A percentile compares a stretch with the other conserved stretches of the same genome.
These are phyloP conservation scores for Colletotrichum sp. DNA, from an alignment of 2,329 filamentous ascomycete genomes.

Conservation along the genomic window DNA sequence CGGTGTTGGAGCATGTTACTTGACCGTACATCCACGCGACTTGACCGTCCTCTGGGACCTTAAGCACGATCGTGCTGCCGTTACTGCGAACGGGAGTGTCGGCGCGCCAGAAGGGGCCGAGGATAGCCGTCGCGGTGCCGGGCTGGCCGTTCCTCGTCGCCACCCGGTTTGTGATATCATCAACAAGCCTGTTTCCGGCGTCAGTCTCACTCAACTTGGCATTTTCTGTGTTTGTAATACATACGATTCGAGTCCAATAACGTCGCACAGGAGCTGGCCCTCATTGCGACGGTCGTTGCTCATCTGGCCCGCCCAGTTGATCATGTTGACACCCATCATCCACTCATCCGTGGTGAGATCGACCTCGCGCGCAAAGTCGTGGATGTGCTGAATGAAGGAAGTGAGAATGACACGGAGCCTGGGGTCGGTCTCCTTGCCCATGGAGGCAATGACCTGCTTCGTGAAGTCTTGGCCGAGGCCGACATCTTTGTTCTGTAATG, in stretches of 20 bases:
- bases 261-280: constrained; percentile 73
- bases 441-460: constrained; percentile 72
- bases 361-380: constrained; percentile 82
- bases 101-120: constrained; percentile 84
- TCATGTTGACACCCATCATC: constrained; percentile 70
- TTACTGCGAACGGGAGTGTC: constrained; percentile 74
- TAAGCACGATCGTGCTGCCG: constrained; percentile 68
- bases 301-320: constrained; percentile 69
- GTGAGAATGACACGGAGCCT: constrained; percentile 72
- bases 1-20: constrained; percentile 61
- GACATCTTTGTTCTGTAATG: constrained; percentile 7
- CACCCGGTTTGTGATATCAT: constrained; percentile 79
- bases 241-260: constrained; percentile 74
- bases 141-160: constrained; percentile 47
- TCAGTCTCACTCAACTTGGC: background rate
- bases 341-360: constrained; percentile 83
- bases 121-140: constrained; percentile 77
- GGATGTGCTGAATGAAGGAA: constrained; percentile 74
- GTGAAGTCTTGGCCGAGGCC: constrained; percentile 65
- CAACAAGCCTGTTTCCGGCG: constrained; percentile 59
- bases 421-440: constrained; percentile 73
- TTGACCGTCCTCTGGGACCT: constrained; percentile 53
- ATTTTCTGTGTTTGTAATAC: constrained; percentile 15
- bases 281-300: constrained; percentile 74
- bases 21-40: constrained; percentile 69